Evolutionary conservation across 2,329 filamentous ascomycete species (phyloP).

Genomic region (Exophiala alcalophila): DNA sequence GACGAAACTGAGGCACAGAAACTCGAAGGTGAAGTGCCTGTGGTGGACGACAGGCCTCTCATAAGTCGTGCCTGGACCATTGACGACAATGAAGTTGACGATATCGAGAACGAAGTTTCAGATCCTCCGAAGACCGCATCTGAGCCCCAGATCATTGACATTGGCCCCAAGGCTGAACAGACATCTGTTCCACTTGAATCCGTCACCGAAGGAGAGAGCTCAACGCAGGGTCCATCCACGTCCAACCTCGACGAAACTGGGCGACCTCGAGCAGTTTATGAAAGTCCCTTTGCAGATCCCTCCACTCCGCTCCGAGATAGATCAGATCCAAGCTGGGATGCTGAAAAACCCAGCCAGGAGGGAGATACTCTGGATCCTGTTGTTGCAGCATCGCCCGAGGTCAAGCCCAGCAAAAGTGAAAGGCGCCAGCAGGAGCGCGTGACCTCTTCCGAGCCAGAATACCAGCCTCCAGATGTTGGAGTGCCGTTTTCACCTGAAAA

Average conservation of each 20-base stretch:
- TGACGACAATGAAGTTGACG: conserved; percentile 20
- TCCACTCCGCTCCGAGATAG: background rate
- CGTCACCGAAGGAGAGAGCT: too few species aligned
- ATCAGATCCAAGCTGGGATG: background rate
- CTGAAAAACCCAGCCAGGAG: background rate
- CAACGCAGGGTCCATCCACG: background rate
- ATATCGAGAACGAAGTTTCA: conserved; percentile 12
- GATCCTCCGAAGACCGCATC: background rate
- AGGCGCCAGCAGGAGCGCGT: conserved; percentile 24
- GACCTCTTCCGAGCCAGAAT: conserved; percentile 18
- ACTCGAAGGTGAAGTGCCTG: conserved; percentile 20
- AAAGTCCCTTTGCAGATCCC: conserved; percentile 48
- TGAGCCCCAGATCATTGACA: background rate
- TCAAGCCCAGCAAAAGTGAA: conserved; percentile 21
- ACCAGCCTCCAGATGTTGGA: too few species aligned
- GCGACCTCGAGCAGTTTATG: conserved; percentile 46
- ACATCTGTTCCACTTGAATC: background rate
- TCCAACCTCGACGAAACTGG: background rate
- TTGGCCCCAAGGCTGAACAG: background rate
- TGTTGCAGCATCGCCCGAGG: background rate
- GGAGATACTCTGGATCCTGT: background rate
- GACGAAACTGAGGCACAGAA: conserved; percentile 21
- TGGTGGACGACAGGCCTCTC: conserved; percentile 18
- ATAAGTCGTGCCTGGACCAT: conserved; percentile 23
- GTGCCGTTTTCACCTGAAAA: too few species aligned